Evolutionary conservation across 2,329 filamentous ascomycete genomes (phyloP), one percentile per base, ranked within the genome.

Genomic region (Orbilia javanica): DNA sequence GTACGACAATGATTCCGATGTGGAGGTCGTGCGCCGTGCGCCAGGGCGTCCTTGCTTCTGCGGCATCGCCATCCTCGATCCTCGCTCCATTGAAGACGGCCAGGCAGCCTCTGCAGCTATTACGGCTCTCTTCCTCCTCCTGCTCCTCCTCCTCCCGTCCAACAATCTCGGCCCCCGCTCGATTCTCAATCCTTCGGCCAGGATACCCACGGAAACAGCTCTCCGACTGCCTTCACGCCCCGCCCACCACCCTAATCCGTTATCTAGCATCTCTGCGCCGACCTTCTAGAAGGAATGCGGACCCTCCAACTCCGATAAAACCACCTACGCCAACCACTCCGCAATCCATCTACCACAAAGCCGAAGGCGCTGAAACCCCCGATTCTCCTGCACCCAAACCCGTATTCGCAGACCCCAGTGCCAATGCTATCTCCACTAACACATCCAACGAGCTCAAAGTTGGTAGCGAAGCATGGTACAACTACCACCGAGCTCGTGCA

Each of bases 391-490:
- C 22, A 1, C 6, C 69, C 20, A 39, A 48, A 13, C 39, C 63
- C 13, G 11, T n/a, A 8, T 46, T 52, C 4, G 64, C 64, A 18
- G 71, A 75, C 15, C 27, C 52, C 0, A 64, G 64, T 4, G 55
- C 46, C 15, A 46, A 63, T 18, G 57, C 64, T 10, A 20, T 75
- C 5, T 62, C 63, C 1, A 62, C 53, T 5, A 55, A 36, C 6
- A 34, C 67, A 34, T 10, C 52, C 3, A 27, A 5, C 6, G 29
- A 36, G 15, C 52, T 77, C 29, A 77, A 71, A 39, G 44, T 77
- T 15, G 73, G 73, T 2, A 70, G 46, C 29, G 53, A 52, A 18
- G 57, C 65, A 62, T 77, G 73, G 73, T 71, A 66, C 11, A 68
- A 77, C 13, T 77, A 60, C 50, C 50, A 77, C 39, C 48, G 73